A percentile compares a stretch with the other conserved stretches of the same genome.
Conservation (phyloP, 2,329 filamentous ascomycete species). For the Allantophomopsis lycopodina region DNA sequence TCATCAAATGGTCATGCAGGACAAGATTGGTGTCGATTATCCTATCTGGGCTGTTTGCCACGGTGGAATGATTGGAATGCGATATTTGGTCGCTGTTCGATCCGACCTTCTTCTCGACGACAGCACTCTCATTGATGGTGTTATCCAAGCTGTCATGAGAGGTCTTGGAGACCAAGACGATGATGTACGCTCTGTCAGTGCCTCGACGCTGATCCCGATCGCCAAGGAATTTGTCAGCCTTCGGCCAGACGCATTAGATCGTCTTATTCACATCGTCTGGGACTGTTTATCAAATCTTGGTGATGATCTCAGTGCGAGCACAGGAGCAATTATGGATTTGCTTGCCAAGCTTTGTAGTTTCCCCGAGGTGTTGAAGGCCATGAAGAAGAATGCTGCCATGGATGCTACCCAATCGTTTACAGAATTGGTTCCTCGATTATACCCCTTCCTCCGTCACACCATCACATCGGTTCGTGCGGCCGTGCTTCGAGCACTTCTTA, state of each 20-base stretch:
- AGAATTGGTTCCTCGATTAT: conserved; percentile 81
- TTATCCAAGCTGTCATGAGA: conserved; percentile 87
- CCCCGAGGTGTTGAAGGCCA: conserved; percentile 79
- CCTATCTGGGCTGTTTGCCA: conserved; percentile 92
- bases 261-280: conserved; percentile 91
- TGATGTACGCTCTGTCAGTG: conserved; percentile 91
- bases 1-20: conserved; percentile 84
- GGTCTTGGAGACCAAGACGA: conserved; percentile 84
- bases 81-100: conserved; percentile 88
- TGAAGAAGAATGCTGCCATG: conserved; percentile 77
- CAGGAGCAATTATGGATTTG: conserved; percentile 96
- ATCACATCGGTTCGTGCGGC: conserved; percentile 92
- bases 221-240: conserved; percentile 87
- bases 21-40: conserved; percentile 58
- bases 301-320: conserved; percentile 93
- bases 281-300: conserved; percentile 93
- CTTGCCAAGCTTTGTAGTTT: conserved; percentile 92
- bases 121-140: conserved; percentile 77
- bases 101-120: conserved; percentile 84
- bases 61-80: conserved; percentile 91
- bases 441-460: conserved; percentile 91
- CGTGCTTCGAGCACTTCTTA: conserved; percentile 82
- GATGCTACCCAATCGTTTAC: conserved; percentile 85
- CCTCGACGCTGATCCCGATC: conserved; percentile 93
- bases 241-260: conserved; percentile 63